Base-by-base conservation (phyloP, 352 stramenopile species). In the Pythium guiyangense region DNA sequence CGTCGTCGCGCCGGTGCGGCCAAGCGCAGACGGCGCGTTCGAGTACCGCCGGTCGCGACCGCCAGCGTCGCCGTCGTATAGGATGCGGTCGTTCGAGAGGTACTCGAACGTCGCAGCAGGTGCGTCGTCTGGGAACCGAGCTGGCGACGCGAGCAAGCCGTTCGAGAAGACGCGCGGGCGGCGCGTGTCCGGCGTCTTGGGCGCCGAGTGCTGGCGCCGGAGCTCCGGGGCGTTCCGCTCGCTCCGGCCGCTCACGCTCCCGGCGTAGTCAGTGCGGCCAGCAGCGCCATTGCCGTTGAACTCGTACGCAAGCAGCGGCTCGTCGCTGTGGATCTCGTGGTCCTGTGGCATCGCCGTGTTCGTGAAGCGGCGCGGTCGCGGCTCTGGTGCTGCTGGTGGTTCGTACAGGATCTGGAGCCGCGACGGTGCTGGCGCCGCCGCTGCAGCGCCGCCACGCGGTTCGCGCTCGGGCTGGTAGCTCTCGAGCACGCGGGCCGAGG, bases 381-480 rank as follows among this genome's bases (percentile, higher is more conserved):
- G 43, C 26, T 49, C 17, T 46, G 54, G n/a, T 31, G 40, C 54
- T n/a, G n/a, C n/a, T 10, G 52, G 40, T 2, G 53, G 22, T 18
- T 66, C 57, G 27, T 74, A 64, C 57, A 78, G 22, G 17, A 60
- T 67, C 67, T 74, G 26, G 31, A 57, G 42, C 51, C 53, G 46
- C 47, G 54, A 22, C 61, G 60, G 22, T 60, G 62, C 25, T 57
- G 63, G 25, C 63, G 73, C 26, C 60, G 66, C 27, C 57, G 29
- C 9, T 27, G 70, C 18, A 49, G 44, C 9, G 42, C 34, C 26
- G 20, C 17, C 42, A 12, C 42, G 29, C 10, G 69, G 64, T 29
- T 84, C 71, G 20, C 63, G 64, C 51, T 77, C 71, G 0, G 69
- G 71, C 45, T 80, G 69, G 11, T 60, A 60, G 31, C 52, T 47